Conservation (phyloP, 352 stramenopile genomes). For the Phytophthora pini region DNA sequence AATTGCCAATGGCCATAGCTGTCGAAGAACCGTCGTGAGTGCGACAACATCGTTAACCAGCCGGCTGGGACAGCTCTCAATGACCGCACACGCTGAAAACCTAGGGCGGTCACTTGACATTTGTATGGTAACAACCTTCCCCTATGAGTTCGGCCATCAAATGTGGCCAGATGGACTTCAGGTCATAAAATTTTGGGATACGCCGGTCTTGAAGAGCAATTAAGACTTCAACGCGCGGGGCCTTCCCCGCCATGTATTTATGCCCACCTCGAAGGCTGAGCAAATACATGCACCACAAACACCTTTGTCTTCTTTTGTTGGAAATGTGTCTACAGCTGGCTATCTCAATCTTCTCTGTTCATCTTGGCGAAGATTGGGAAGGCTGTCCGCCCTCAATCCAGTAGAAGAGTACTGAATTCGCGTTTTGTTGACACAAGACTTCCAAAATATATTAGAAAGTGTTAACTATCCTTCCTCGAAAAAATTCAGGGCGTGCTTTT, state of each 20-base stretch:
- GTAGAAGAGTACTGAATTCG: neutral
- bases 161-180: constrained; percentile 34
- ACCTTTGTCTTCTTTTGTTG: constrained; percentile 13
- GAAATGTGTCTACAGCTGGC: constrained; percentile 1
- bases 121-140: constrained; percentile 33
- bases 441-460: neutral
- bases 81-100: constrained; percentile 12
- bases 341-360: constrained; percentile 1
- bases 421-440: too few species aligned
- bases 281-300: constrained; percentile 3
- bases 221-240: neutral
- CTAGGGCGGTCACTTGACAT: constrained; percentile 7
- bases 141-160: constrained; percentile 26
- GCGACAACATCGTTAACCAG: constrained; percentile 25
- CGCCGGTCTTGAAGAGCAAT: neutral
- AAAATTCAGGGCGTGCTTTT: too few species aligned
- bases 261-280: neutral
- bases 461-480: neutral
- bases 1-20: constrained; percentile 4
- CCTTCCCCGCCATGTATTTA: constrained; percentile 16
- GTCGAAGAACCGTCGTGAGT: constrained; percentile 12
- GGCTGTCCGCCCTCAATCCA: constrained; percentile 1
- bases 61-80: constrained; percentile 24
- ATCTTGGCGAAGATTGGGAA: neutral
- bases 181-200: constrained; percentile 26